A percentile compares a stretch with the other conserved stretches of the same genome.
Conservation (phyloP, 345 rosid species). For the Murraya koenigii region DNA sequence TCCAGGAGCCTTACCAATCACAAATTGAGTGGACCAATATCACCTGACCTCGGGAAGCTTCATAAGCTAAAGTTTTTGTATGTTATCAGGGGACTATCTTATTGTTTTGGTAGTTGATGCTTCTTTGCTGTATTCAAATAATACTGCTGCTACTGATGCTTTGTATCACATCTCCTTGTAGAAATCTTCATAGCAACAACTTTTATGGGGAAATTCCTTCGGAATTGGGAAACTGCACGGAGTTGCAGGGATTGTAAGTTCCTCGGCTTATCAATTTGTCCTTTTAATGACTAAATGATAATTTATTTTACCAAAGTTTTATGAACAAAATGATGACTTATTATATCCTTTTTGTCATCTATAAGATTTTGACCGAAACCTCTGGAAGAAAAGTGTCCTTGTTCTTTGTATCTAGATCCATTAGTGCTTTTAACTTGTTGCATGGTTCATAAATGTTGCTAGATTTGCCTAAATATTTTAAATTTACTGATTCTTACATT, state of each 20-base stretch:
- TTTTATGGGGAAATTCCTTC: constrained; percentile 84
- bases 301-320: not conserved
- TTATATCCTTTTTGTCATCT: not conserved
- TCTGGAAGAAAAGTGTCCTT: not conserved
- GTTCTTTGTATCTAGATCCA: not conserved
- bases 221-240: constrained; percentile 84
- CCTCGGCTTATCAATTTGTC: not conserved
- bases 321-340: not conserved
- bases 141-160: constrained; percentile 22
- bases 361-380: not conserved
- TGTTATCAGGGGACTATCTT: constrained; percentile 26
- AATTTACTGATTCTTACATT: not conserved
- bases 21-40: constrained; percentile 74
- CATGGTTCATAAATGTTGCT: not conserved
- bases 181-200: constrained; percentile 76
- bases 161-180: constrained; percentile 30
- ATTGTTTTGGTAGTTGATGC: constrained; percentile 13
- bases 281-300: not conserved
- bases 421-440: not conserved
- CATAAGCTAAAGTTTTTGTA: constrained; percentile 71
- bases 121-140: constrained; percentile 5
- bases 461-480: not conserved
- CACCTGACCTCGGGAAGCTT: constrained; percentile 86
- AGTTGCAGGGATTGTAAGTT: constrained; percentile 74
- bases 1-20: constrained; percentile 79